Evolutionary conservation across 2,329 filamentous ascomycete genomes (phyloP), one percentile per base, ranked within the genome.

Genomic region (Penicillium concentricum): DNA sequence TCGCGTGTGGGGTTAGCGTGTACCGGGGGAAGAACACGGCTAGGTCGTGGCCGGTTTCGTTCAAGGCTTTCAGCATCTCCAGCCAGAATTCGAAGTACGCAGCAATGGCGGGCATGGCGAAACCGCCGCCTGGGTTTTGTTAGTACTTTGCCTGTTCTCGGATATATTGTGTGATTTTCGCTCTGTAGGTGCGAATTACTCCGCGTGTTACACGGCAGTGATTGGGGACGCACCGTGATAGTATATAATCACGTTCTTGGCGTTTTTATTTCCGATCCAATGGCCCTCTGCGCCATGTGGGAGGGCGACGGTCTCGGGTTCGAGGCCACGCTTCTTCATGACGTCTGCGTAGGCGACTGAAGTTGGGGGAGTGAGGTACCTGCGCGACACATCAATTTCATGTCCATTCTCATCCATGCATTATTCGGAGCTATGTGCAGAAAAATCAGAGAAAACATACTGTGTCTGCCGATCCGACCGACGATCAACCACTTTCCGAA

Each of bases 11-110:
- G 2, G 82, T 77, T 26, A 86, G 78, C 15, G 79, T 78, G 69
- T 87, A 87, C 28, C 77, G 76, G 16, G 83, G 74, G 51, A 84
- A 72, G 47, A 85, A 75, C 39, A 80, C 68, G 38, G 81, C 75
- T 35, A 81, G 70, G 41, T 76, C 71, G 43, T 80, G 73, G 43
- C 76, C 78, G 18, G 62, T 62, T 15, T 68, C 68, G 32, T 74
- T 72, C 16, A 82, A 67, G 4, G 67, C 65, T 37, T 75, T 63
- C 48, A 76, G 67, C 42, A 82, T 65, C 20, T 76, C 70, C 18
- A 64, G 62, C 58, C 77, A 72, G 74, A 79, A 84, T 10, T 74
- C 61, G 41, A 82, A 69, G 61, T 82, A 78, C 7, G 71, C 73
- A 0, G 76, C 51, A 0, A 57, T 58, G 12, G 73, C 74, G 1